Evolutionary conservation across 805 yeast genomes (phyloP), one percentile per base, ranked within the genome.

Genomic region (Yarrowia deformans): DNA sequence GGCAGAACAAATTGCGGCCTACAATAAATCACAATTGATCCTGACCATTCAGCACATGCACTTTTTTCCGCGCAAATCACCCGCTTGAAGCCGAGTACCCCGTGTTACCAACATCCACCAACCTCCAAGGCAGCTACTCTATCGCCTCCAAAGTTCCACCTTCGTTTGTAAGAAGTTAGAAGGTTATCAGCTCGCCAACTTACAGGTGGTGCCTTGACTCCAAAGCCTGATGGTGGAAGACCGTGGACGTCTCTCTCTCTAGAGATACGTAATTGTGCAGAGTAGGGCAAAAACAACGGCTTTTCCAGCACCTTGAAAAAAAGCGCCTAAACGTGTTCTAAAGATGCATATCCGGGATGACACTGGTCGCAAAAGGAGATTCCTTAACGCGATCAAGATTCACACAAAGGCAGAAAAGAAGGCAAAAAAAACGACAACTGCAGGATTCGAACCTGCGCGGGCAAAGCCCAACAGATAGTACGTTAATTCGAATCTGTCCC

Each of bases 371-470:
- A 23, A 12, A 12, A 46, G 50, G n/a, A 10, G n/a, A n/a, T 18
- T 12, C 18, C 42, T 35, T 52, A 52, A 52, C 13, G 10, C 42
- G 18, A 46, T 46, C 50, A 46, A 19, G 50, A 46, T 46, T 46
- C 16, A 16, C 19, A n/a, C 18, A 19, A 42, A 42, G 18, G 7
- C 16, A 34, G n/a, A 50, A 34, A 34, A 9, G 23, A 19, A 19
- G n/a, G 10, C 8, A 42, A 60, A 63, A 63, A 63, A 66, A 66
- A 42, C 77, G 77, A 75, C 76, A 74, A 71, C 76, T 72, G 77
- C 77, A 75, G 77, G 77, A 75, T 73, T 75, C 77, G 77, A 75
- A 75, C 77, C 77, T 75, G 72, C 77, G 77, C 77, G 77, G 74
- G 77, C 77, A 71, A 69, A 75, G 72, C 77, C 74, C 77, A 75